Base-by-base conservation (phyloP, 331 rosid species). In the Pyracantha coccinea region DNA sequence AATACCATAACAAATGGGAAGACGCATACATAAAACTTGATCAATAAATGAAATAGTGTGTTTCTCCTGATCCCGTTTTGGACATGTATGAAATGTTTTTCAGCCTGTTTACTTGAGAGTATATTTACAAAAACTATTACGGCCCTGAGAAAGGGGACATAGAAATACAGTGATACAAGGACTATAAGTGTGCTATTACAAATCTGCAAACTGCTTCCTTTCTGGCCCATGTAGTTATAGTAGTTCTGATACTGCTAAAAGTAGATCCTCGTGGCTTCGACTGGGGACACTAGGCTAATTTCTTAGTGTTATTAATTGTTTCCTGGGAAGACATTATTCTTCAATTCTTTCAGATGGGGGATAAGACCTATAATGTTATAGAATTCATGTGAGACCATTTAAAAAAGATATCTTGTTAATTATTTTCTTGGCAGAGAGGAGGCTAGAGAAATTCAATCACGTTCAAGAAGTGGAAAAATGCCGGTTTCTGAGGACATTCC, bases 361-460 rank as follows among this genome's bases (percentile, higher is more conserved):
- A 11, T 28, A 69, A 27, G 24, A 69, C 28, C 25, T 25, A 68
- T 45, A 68, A 25, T 45, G 7, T 19, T 52, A 24, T 29, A 44
- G 63, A 21, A 61, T 69, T 16, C 60, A 47, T 1, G 6, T 17
- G 60, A 52, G 12, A 41, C n/a, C 27, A 9, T 38, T 38, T 38
- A 0, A 38, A 38, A 28, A 35, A 38, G 8, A 38, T 38, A 0
- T 38, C 0, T 9, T 38, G 44, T 41, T 41, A 21, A 5, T 73
- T 20, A 27, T 13, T 1, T 13, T 2, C 31, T 6, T 80, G 78
- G 71, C 10, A 93, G 98, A 84, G 83, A 84, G 82, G 97, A 89
- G 77, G 97, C 93, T 66, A 86, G 81, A 82, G 90, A 89, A 74
- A 76, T 93, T 29, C 82, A 69, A 59, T 84, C 79, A 55, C 74